A percentile compares a stretch with the other conserved stretches of the same genome.
Conservation (phyloP, 2,329 filamentous ascomycete species). For the Madurella fahalii region DNA sequence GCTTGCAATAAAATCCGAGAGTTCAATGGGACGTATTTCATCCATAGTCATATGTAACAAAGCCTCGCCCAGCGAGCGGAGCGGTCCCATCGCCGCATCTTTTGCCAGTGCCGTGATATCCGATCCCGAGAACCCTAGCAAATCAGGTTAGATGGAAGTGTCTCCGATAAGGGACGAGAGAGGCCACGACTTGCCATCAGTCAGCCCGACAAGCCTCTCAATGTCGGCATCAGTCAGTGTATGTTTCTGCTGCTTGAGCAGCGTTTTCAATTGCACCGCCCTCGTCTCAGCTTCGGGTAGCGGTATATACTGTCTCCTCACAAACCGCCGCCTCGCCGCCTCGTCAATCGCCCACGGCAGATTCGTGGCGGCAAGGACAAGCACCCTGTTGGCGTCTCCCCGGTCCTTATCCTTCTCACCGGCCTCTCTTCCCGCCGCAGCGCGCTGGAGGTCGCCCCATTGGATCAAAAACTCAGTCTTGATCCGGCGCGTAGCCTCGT, state of each 20-base stretch:
- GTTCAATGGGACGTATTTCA: constrained; percentile 80
- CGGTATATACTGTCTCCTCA: constrained; percentile 92
- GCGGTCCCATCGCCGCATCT: constrained; percentile 94
- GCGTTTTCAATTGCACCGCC: constrained; percentile 69
- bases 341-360: constrained; percentile 97
- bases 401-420: constrained; percentile 62
- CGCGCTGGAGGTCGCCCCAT: constrained; percentile 90
- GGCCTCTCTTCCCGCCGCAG: constrained; percentile 77
- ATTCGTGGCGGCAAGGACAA: constrained; percentile 94
- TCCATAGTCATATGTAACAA: constrained; percentile 90
- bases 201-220: constrained; percentile 67
- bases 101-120: constrained; percentile 96
- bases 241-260: constrained; percentile 86
- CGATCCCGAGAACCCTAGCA: constrained; percentile 86
- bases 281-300: constrained; percentile 82
- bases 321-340: constrained; percentile 84
- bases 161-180: neutral
- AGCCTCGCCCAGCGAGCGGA: constrained; percentile 84
- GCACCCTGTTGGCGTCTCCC: constrained; percentile 80
- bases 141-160: neutral
- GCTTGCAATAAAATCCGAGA: constrained; percentile 80
- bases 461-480: constrained; percentile 98
- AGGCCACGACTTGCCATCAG: constrained; percentile 62
- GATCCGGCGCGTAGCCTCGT: constrained; percentile 88
- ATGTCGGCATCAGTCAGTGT: constrained; percentile 69